Conservation (phyloP, 2,329 filamentous ascomycete genomes). For the Phoma sp. region DNA sequence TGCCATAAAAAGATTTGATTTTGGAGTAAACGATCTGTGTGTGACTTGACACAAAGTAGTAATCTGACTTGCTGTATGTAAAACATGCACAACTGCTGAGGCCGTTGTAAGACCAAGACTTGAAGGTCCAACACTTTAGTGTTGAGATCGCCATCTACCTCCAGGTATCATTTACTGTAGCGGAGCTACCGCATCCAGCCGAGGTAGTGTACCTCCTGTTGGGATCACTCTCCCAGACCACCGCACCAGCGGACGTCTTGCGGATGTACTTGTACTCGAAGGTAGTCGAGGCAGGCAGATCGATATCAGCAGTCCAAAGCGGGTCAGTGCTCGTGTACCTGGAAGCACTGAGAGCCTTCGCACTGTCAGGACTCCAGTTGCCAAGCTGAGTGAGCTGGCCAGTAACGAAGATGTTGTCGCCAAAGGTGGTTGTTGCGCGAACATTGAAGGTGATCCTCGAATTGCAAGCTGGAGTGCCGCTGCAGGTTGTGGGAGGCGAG, state of each 20-base stretch:
- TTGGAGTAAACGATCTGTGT: no score
- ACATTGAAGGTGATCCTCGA: constrained; percentile 55
- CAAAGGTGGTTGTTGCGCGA: constrained; percentile 56
- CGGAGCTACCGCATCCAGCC: constrained; percentile 27
- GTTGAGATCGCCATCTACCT: no score
- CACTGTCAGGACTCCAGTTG: constrained; percentile 51
- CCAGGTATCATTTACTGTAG: constrained; percentile 30
- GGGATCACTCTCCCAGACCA: constrained; percentile 54
- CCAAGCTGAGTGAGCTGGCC: constrained; percentile 55
- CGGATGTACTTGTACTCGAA: constrained; percentile 57
- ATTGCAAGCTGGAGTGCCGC: constrained; percentile 30
- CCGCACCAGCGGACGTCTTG: constrained; percentile 53
- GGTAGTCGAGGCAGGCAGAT: constrained; percentile 50
- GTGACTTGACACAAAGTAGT: no score
- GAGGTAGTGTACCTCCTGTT: constrained; percentile 51
- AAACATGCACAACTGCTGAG: no score
- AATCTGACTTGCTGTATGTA: no score
- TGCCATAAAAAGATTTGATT: no score
- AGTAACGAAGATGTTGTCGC: constrained; percentile 57
- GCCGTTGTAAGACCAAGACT: no score
- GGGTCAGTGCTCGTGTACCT: constrained; percentile 55
- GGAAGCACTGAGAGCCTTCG: constrained; percentile 50
- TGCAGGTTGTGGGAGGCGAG: constrained; percentile 52
- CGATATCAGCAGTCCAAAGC: constrained; percentile 54
- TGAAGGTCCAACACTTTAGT: no score